Evolutionary conservation across 495 filamentous ascomycete genomes (phyloP).

Genomic region (Aspergillus sparsus): DNA sequence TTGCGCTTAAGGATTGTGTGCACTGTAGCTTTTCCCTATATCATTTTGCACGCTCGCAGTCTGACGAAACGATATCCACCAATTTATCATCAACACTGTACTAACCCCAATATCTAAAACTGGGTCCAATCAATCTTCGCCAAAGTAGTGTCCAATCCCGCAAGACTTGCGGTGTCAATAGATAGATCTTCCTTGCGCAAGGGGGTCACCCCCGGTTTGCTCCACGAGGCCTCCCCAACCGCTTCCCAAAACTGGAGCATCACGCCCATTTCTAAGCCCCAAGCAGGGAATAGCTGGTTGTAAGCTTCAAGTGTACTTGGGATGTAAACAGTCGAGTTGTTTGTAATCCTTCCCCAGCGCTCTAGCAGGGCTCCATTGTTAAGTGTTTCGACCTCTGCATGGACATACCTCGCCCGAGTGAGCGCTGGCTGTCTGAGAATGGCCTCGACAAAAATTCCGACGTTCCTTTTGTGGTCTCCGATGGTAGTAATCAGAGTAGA

Average conservation of each 20-base stretch:
- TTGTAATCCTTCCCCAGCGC: background rate
- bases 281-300: background rate
- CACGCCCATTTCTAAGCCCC: slow-evolving; percentile 1
- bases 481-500: slow-evolving; percentile 37
- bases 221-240: background rate
- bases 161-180: background rate
- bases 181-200: background rate
- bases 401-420: background rate
- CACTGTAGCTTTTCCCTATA: no score
- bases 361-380: background rate
- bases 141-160: background rate
- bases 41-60: no score
- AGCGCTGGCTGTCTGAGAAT: slow-evolving; percentile 41
- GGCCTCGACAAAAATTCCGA: slow-evolving; percentile 39
- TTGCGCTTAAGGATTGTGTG: no score
- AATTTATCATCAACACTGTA: no score
- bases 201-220: background rate
- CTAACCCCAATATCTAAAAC: background rate
- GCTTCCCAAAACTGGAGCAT: background rate
- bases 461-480: slow-evolving; percentile 41
- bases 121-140: background rate
- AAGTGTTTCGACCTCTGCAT: background rate
- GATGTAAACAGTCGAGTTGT: background rate
- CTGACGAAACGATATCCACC: no score
- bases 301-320: background rate